These are phyloP conservation scores for Amylostereum areolatum DNA, from an alignment of 1,284 basidiomycete genomes.

Conservation along the genomic window DNA sequence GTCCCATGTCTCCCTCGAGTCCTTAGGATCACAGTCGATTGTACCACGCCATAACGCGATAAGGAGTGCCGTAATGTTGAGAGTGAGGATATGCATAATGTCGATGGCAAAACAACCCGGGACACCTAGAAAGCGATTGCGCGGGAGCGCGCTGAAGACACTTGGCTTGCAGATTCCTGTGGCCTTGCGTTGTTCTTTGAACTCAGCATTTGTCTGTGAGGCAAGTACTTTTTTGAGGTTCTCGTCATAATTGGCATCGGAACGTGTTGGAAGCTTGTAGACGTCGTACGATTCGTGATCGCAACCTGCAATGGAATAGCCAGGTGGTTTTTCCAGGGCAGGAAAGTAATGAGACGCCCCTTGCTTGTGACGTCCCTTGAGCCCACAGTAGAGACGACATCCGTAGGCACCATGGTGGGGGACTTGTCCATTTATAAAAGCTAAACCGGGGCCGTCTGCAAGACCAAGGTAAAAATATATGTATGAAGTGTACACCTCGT, in stretches of 20 bases:
- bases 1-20: conserved; percentile 23
- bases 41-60: conserved; percentile 17
- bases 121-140: conserved; percentile 10
- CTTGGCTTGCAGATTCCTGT: background rate
- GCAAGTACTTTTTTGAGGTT: background rate
- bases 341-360: too few species aligned
- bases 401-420: background rate
- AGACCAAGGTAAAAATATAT: background rate
- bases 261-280: too few species aligned
- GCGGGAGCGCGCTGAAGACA: background rate
- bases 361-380: too few species aligned
- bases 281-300: too few species aligned
- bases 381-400: background rate
- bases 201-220: background rate
- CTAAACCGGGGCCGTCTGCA: background rate
- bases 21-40: conserved; percentile 20
- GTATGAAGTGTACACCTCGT: background rate
- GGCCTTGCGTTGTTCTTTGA: background rate
- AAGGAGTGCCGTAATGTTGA: conserved; percentile 25
- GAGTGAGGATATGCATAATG: conserved; percentile 23
- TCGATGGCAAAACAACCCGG: conserved; percentile 14
- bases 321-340: too few species aligned
- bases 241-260: too few species aligned
- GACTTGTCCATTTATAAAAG: background rate
- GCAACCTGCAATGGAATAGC: too few species aligned